Conservation (phyloP, 164 flowering plant genomes). For the Stephania japonica region DNA sequence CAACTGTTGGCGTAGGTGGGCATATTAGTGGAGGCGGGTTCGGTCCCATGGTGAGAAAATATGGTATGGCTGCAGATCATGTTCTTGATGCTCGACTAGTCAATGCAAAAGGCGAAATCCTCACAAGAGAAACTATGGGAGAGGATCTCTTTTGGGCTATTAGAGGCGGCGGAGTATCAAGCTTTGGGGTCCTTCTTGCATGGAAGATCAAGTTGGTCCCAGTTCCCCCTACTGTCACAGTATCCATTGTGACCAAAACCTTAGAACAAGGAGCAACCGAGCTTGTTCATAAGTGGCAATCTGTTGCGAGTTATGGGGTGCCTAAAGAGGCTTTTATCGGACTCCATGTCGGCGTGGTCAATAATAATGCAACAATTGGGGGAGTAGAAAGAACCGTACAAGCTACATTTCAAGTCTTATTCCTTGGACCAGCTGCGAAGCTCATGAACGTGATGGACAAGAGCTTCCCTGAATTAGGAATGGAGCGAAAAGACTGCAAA, state of each 20-base stretch:
- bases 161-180: too few species aligned
- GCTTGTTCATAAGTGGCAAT: constrained; percentile 6
- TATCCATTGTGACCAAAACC: too few species aligned
- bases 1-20: constrained; percentile 8
- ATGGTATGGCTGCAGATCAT: constrained; percentile 6
- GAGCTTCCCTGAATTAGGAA: constrained; percentile 10
- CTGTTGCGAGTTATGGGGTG: neutral
- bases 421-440: constrained; percentile 4
- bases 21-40: neutral
- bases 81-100: neutral
- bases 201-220: too few species aligned
- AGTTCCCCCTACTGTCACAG: too few species aligned
- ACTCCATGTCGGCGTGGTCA: neutral
- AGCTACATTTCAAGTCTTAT: neutral
- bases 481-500: constrained; percentile 3
- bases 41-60: constrained; percentile 7
- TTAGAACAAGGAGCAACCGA: too few species aligned
- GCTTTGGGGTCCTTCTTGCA: too few species aligned
- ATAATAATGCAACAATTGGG: neutral
- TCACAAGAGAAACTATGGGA: too few species aligned
- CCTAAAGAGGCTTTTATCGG: constrained; percentile 7
- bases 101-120: too few species aligned
- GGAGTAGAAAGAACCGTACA: neutral
- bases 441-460: neutral
- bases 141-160: too few species aligned